Conservation (phyloP, 495 filamentous ascomycete species). For the Letharia lupina region DNA sequence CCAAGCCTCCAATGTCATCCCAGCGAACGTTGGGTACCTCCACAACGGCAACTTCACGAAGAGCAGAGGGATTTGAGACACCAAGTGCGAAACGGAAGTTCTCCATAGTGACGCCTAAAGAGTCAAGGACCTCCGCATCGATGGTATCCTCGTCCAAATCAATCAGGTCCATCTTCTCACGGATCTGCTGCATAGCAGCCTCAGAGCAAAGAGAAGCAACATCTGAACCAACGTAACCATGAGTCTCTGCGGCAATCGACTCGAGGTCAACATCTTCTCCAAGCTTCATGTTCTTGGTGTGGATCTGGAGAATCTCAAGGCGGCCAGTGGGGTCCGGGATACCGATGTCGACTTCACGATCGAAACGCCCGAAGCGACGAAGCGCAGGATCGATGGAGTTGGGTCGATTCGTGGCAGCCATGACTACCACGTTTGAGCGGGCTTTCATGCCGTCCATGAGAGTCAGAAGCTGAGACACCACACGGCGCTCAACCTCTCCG, state of each 20-base stretch:
- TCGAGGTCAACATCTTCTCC: conserved; percentile 94
- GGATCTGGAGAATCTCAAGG: conserved; percentile 96
- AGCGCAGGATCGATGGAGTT: conserved; percentile 95
- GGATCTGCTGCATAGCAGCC: conserved; percentile 99
- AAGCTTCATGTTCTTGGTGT: conserved; percentile 99
- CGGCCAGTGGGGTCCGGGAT: conserved; percentile 97
- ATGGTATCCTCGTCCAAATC: conserved; percentile 99
- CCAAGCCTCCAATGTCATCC: conserved; percentile 98
- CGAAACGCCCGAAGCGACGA: conserved; percentile 90
- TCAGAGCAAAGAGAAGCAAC: conserved; percentile 98
- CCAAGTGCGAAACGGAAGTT: conserved; percentile 98
- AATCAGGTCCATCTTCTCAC: conserved; percentile 99
- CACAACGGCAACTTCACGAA: conserved; percentile 97
- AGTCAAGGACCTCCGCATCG: conserved; percentile 95
- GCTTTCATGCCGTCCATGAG: conserved; percentile 99
- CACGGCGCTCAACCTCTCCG: conserved; percentile 95
- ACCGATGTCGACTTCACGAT: conserved; percentile 96
- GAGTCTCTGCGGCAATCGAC: conserved; percentile 93
- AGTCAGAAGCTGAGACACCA: conserved; percentile 94
- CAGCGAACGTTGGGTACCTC: conserved; percentile 98
- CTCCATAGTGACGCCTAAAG: conserved; percentile 97
- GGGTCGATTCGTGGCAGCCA: conserved; percentile 96
- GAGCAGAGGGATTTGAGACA: conserved; percentile 95
- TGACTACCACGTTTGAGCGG: conserved; percentile 94
- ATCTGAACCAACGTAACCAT: conserved; percentile 98